Base-by-base conservation (phyloP, 2,329 filamentous ascomycete genomes). In the Paramyrothecium sp. region DNA sequence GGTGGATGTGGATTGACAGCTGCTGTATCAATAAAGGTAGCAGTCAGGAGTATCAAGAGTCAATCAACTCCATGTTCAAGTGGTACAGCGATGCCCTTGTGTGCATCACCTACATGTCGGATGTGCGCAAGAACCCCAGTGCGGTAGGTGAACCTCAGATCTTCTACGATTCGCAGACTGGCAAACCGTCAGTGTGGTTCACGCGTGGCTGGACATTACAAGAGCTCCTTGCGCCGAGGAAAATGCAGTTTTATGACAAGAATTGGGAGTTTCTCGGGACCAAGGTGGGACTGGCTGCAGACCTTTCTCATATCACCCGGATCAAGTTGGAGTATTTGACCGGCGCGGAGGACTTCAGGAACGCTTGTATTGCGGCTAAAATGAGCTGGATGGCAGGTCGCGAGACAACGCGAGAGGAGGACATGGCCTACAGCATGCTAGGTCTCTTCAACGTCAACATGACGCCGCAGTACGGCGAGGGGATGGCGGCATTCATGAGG, bases 1-100 rank as follows among this genome's bases (percentile, higher is more conserved):
- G 49, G 12, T 75, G 71, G 54, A 56, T 70, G 16, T 76, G 73
- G 73, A 60, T 74, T 8, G 74, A 75, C 53, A 73, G 66, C 3
- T 73, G 72, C 63, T 72, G 72, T 22, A 61, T 75, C 54, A 69
- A 74, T 56, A 71, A 72, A 54, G 59, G 55, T 3, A 71, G 66
- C 54, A 68, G 63, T 26, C 63, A 68, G 1, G 72, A 74, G 54
- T 59, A 73, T 0, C 65, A 65, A 1, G 66, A 73, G 54, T 66
- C 71, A 1, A 74, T 65, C 53, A 65, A 62, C 46, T 60, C 61
- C 7, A 65, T 65, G 63, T 65, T 58, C 17, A 46, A 30, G 16
- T 76, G 71, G 71, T 76, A 76, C 56, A 55, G 60, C 16, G 60
- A 67, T 11, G 68, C 73, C 2, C 59, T 54, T 7, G 53, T 66